Percentiles rank a stretch among this genome's conserved stretches.
Conservation (phyloP, 192 early-diverging fungal species). For the Oehlia diaphana region DNA sequence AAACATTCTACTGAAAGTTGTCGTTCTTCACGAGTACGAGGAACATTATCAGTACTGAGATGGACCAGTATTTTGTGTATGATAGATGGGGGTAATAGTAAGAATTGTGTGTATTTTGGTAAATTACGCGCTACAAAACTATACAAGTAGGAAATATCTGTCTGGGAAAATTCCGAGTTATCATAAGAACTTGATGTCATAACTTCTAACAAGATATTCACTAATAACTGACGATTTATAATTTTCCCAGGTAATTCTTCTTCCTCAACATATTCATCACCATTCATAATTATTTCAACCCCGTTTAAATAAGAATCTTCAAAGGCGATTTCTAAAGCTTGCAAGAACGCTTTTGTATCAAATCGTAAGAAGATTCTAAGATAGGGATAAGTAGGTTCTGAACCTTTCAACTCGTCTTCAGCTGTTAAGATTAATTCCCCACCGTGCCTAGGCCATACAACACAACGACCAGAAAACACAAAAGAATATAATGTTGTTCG, state of each 20-base stretch:
- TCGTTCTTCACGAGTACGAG: constrained; percentile 50
- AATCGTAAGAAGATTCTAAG: constrained; percentile 51
- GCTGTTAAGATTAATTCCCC: constrained; percentile 57
- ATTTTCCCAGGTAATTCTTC: constrained; percentile 55
- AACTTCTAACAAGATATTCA: constrained; percentile 61
- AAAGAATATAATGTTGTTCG: constrained; percentile 59
- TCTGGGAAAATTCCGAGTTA: constrained; percentile 40
- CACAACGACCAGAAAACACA: constrained; percentile 61
- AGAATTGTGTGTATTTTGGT: constrained; percentile 55
- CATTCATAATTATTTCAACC: constrained; percentile 41
- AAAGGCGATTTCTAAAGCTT: constrained; percentile 55
- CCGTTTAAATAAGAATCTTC: constrained; percentile 63
- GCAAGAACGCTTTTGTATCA: constrained; percentile 53
- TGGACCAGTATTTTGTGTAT: constrained; percentile 51
- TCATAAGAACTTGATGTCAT: constrained; percentile 40
- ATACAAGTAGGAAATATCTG: constrained; percentile 48
- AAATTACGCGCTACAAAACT: constrained; percentile 58
- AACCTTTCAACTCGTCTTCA: constrained; percentile 46
- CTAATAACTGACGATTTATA: constrained; percentile 58
- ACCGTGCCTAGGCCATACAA: constrained; percentile 58
- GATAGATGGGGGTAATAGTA: constrained; percentile 54
- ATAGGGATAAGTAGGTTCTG: constrained; percentile 65
- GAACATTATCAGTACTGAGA: constrained; percentile 47
- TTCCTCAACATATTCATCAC: constrained; percentile 36
- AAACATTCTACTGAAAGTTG: constrained; percentile 55